These are phyloP conservation scores for Carex arenaria DNA, from an alignment of 202 grass and related monocot species.

Conservation along the genomic window DNA sequence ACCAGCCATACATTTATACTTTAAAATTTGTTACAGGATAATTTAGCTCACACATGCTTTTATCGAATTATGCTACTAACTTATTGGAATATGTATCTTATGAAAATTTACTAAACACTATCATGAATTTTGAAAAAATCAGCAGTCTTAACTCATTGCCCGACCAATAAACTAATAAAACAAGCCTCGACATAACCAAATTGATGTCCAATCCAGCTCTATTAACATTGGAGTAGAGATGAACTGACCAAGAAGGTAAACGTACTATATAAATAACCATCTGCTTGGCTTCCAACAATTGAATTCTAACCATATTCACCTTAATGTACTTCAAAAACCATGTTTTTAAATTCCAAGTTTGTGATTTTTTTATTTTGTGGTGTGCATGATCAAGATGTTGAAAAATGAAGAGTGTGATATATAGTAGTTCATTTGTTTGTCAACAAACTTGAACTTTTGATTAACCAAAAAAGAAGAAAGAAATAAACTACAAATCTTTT, in stretches of 20 bases:
- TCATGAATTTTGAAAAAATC: not conserved
- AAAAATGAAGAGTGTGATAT: not conserved
- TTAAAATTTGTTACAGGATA: not conserved
- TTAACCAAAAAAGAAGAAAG: too few species aligned
- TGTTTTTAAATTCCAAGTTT: not conserved
- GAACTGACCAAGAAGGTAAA: not conserved
- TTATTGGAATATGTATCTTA: not conserved
- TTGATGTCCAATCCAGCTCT: not conserved
- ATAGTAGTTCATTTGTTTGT: not conserved
- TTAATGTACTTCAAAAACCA: not conserved
- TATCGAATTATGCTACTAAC: not conserved
- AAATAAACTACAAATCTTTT: too few species aligned
- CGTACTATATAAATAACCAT: not conserved
- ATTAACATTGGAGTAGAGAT: not conserved
- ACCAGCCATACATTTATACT: too few species aligned
- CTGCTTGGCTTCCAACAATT: not conserved
- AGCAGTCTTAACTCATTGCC: not conserved
- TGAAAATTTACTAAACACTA: not conserved
- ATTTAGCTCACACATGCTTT: not conserved
- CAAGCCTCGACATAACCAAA: not conserved
- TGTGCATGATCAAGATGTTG: not conserved
- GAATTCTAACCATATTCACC: not conserved
- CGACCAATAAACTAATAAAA: not conserved
- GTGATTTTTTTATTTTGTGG: not conserved
- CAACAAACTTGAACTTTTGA: too few species aligned